Conservation (phyloP, 2,329 filamentous ascomycete species). For the Herpotrichia juniperi region DNA sequence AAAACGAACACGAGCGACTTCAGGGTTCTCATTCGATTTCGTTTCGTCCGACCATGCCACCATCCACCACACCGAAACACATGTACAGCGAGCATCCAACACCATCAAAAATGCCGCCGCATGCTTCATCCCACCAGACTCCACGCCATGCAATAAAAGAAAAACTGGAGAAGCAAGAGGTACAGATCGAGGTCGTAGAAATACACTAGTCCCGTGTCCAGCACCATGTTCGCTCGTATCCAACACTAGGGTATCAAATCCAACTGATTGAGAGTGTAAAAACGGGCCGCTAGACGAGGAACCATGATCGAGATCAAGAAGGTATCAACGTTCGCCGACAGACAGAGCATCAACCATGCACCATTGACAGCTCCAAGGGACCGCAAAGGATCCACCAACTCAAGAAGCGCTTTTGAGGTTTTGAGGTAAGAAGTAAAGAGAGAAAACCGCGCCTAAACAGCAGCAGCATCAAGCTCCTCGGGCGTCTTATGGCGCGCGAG, state of each 20-base stretch:
- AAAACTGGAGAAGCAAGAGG: too few relatives aligned
- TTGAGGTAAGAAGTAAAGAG: neutral
- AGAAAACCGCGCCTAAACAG: neutral
- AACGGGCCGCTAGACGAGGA: neutral
- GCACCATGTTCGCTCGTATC: neutral
- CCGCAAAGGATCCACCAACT: neutral
- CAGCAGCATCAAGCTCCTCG: constrained; percentile 47
- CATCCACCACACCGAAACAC: neutral
- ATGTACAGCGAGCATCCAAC: neutral
- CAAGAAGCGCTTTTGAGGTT: neutral
- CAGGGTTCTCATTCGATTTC: neutral
- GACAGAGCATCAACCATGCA: neutral
- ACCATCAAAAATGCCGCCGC: neutral
- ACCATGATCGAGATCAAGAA: neutral
- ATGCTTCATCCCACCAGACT: neutral
- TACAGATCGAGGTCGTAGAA: neutral
- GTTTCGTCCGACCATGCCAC: neutral
- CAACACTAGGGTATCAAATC: too few relatives aligned
- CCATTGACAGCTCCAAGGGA: neutral
- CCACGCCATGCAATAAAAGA: neutral
- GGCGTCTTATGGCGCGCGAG: constrained; percentile 64
- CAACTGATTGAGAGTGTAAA: too few relatives aligned
- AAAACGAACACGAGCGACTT: too few relatives aligned
- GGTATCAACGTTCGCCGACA: neutral
- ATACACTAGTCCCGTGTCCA: neutral